Evolutionary conservation across 1,139 yeast genomes (phyloP), one percentile per base, ranked within the genome.

Genomic region (Taphrina wiesneri): DNA sequence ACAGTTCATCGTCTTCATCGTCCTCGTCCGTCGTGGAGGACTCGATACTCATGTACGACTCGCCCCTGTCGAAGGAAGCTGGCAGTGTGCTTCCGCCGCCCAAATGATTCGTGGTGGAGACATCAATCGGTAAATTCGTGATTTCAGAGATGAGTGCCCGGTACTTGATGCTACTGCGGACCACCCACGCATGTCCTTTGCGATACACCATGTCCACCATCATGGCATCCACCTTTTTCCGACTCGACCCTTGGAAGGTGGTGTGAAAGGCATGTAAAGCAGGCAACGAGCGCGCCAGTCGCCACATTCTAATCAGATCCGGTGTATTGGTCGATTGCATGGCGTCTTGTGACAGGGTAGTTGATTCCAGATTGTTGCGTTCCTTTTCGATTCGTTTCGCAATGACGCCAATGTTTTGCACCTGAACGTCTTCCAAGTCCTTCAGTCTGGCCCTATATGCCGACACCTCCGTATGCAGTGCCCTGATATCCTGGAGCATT

Each of bases 121-220:
- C 54, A 19, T 34, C 4, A n/a, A 54, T 39, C 6, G 59, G 59
- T 36, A 54, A 15, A 15, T 54, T 54, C 15, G 49, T 41, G 2
- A 54, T 23, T 39, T 54, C 59, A 9, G 59, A 23, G 49, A 54
- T 25, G 59, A 54, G 46, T 17, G 59, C 30, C 7, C 59, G 30
- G 23, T 54, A 54, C 47, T 39, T 36, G 43, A 54, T 1, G 26
- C 47, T 39, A 49, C 47, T 54, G n/a, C 59, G 30, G 34, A 54
- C 47, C 49, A 54, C 28, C 59, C 59, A 54, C 11, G 59, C 59
- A 25, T 54, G 59, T 9, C 59, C 59, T 25, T 54, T 54, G 49
- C 59, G 59, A 25, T 39, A 54, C 23, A 54, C 59, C 45, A 54
- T 21, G 36, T 54, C 59, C 32, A 54, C 49, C 46, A 54, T 25